Conservation (phyloP, 129 eudicot genomes). For the Flaveria ramosissima region DNA sequence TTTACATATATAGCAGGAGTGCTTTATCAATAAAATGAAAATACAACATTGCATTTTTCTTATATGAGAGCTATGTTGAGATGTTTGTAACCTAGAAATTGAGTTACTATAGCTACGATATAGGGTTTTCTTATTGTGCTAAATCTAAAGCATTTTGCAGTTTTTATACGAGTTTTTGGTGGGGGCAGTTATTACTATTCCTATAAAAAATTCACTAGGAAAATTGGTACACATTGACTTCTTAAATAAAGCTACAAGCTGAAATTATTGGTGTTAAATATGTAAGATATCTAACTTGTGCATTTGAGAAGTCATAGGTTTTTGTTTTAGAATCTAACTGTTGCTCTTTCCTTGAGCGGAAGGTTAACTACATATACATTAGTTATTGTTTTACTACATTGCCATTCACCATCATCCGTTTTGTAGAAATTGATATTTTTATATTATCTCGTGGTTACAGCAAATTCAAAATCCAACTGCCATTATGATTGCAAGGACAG, state of each 20-base stretch:
- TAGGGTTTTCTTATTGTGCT: background rate
- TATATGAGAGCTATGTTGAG: background rate
- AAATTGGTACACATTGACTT: background rate
- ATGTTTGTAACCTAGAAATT: background rate
- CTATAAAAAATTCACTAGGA: background rate
- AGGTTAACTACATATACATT: background rate
- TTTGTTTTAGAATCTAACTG: background rate
- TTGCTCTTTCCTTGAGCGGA: background rate
- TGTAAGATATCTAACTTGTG: background rate
- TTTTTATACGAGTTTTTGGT: background rate
- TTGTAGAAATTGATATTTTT: background rate
- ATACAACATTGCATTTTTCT: background rate
- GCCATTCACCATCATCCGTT: too few relatives aligned
- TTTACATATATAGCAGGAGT: background rate
- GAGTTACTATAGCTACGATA: background rate
- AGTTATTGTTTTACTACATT: background rate
- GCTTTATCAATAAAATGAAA: background rate
- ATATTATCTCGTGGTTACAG: slow-evolving; percentile 39
- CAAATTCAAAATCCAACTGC: slow-evolving; percentile 99
- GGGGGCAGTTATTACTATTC: background rate
- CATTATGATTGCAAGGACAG: slow-evolving; percentile 98
- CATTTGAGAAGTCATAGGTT: background rate
- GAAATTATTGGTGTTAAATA: background rate
- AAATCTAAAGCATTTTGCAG: background rate
- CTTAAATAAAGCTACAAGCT: background rate